phyloP scores from a whole-genome alignment of 2,329 filamentous ascomycete species.

The Xylaria arbuscula region DNA sequence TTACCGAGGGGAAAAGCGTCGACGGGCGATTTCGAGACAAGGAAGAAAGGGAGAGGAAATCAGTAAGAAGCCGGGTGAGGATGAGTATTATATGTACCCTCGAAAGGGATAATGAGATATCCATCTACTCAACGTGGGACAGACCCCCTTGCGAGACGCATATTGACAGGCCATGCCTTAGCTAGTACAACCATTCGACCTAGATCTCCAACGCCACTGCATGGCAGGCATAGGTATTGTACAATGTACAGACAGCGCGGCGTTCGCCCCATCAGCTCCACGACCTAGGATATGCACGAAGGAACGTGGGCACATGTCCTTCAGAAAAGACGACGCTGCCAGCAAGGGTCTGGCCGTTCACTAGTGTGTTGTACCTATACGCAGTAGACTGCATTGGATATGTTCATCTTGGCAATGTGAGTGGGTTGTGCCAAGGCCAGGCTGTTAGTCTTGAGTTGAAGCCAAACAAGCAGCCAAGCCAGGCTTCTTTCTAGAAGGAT shows the following conservation, averaged over 20 bases:
- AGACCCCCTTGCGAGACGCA: constrained; percentile 7
- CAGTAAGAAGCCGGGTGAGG: constrained; percentile 7
- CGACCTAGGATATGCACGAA: constrained; percentile 20
- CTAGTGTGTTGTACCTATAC: not conserved
- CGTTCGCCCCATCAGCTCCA: constrained; percentile 23
- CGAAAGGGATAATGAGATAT: constrained; percentile 3
- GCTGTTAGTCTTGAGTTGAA: constrained; percentile 9
- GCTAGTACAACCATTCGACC: constrained; percentile 3
- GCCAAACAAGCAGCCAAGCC: constrained; percentile 30
- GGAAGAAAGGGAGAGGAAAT: constrained; percentile 18
- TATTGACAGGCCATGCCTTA: constrained; percentile 4
- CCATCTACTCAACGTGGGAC: constrained; percentile 10
- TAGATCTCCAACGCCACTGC: constrained; percentile 6
- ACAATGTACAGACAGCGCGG: constrained; percentile 13
- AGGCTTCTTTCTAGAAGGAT: constrained; percentile 20
- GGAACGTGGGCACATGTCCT: constrained; percentile 25
- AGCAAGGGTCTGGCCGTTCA: constrained; percentile 18
- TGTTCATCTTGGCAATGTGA: constrained; percentile 1
- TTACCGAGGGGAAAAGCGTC: constrained; percentile 22
- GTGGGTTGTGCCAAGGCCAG: constrained; percentile 19
- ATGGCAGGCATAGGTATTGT: not conserved
- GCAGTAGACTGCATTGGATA: not conserved
- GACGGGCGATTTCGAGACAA: constrained; percentile 27
- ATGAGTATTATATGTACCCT: constrained; percentile 28
- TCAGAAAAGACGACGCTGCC: not conserved